Evolutionary conservation across 2,329 filamentous ascomycete genomes (phyloP), one percentile per base, ranked within the genome.

Genomic region (Ophiosphaerella herpotricha): DNA sequence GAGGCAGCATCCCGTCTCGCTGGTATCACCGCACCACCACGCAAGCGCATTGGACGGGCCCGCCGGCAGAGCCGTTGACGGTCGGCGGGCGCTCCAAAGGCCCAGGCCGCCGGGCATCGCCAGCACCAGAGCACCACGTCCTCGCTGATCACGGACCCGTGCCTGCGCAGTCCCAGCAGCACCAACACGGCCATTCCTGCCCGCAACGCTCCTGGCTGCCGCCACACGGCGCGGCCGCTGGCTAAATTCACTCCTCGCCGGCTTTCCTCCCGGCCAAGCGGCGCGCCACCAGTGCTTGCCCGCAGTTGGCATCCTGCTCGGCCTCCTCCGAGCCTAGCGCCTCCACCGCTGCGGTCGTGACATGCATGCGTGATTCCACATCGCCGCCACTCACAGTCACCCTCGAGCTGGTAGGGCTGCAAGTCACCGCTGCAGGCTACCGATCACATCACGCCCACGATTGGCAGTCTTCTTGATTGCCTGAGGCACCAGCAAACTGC

Each of bases 211-310:
- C 18, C 18, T 21, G 18, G 4, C 4, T 21, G 18, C 18, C 4
- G 18, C 18, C 4, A 4, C 18, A 21, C 18, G 18, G 4, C 18
- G 9, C 6, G 7, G 26, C 26, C 6, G 21, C 31, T 34, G 48
- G 48, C 50, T 53, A 55, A 55, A 54, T 37, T 54, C 55, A 53
- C 57, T 55, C 57, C 32, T 52, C 49, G 57, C 41, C 55, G 2
- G 26, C 7, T 2, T 11, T 8, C 26, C 7, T 29, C 7, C 7
- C 5, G 11, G 7, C 26, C 7, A 29, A 24, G 13, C 39, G 23
- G 13, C 39, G 31, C 31, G 41, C 31, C 41, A 36, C 41, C 21
- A 32, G 18, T 43, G 41, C 41, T 43, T 43, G 41, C 41, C 32
- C 32, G 24, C 29, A 23, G 39, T 32, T 42, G 39, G 39, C 39